These are phyloP conservation scores for Coniella lustricola DNA, from an alignment of 2,329 filamentous ascomycete species.

Conservation along the genomic window DNA sequence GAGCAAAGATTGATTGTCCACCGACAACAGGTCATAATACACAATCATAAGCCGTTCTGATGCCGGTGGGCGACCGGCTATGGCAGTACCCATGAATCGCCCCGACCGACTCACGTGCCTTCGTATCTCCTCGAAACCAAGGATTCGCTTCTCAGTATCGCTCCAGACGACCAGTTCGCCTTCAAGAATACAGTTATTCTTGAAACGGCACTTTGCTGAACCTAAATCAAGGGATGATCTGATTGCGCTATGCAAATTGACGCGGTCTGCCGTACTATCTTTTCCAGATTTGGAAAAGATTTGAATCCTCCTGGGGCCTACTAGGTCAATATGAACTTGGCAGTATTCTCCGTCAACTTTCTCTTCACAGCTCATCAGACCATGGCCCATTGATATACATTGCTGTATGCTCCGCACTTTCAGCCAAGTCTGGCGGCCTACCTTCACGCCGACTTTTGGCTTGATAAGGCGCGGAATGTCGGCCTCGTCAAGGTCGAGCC, in stretches of 20 bases:
- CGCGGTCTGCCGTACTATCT: slow-evolving; percentile 70
- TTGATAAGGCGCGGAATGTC: slow-evolving; percentile 33
- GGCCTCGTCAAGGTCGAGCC: slow-evolving; percentile 12
- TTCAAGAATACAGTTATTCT: slow-evolving; percentile 66
- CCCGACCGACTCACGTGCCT: slow-evolving; percentile 74
- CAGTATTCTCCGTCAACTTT: slow-evolving; percentile 90
- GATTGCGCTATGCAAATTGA: slow-evolving; percentile 42
- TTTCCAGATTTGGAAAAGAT: slow-evolving; percentile 93
- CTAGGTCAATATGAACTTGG: slow-evolving; percentile 73
- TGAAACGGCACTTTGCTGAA: slow-evolving; percentile 49
- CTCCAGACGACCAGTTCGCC: slow-evolving; percentile 78
- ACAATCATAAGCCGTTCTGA: slow-evolving; percentile 56
- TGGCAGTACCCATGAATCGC: slow-evolving; percentile 55
- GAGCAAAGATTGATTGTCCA: slow-evolving; percentile 48
- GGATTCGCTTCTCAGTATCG: slow-evolving; percentile 55
- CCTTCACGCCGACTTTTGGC: slow-evolving; percentile 53
- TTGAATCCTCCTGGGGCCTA: slow-evolving; percentile 49
- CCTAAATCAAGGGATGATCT: slow-evolving; percentile 58
- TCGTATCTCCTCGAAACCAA: slow-evolving; percentile 75
- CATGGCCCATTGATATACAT: slow-evolving; percentile 57
- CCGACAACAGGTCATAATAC: slow-evolving; percentile 50
- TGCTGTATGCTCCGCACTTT: slow-evolving; percentile 68
- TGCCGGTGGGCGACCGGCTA: slow-evolving; percentile 56
- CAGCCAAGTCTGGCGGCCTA: slow-evolving; percentile 56
- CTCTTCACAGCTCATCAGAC: slow-evolving; percentile 64